A percentile compares a stretch with the other conserved stretches of the same genome.
Conservation (phyloP, 2,329 filamentous ascomycete genomes). For the Alternaria consortialis region DNA sequence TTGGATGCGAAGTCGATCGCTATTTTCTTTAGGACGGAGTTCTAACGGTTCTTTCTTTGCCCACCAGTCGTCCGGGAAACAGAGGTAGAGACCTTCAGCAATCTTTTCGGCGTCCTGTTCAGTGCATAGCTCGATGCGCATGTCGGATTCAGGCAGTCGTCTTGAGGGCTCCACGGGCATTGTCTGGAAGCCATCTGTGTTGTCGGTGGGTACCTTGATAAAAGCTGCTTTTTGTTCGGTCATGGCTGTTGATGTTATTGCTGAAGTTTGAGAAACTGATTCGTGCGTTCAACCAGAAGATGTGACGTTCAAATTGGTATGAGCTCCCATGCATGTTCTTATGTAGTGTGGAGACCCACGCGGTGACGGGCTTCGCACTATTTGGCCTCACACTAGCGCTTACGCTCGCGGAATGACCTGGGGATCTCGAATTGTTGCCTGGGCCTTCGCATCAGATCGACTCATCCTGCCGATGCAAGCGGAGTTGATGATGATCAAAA, state of each 20-base stretch:
- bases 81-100: slow-evolving; percentile 40
- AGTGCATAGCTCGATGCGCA: slow-evolving; percentile 28
- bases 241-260: slow-evolving; percentile 9
- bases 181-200: slow-evolving; percentile 21
- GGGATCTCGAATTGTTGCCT: background rate
- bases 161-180: slow-evolving; percentile 29
- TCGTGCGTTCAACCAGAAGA: rapidly evolving
- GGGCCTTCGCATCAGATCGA: background rate
- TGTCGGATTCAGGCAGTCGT: slow-evolving; percentile 28
- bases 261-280: rapidly evolving
- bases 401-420: background rate
- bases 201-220: slow-evolving; percentile 23
- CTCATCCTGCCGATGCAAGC: background rate
- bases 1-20: slow-evolving; percentile 15
- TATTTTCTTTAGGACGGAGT: slow-evolving; percentile 18
- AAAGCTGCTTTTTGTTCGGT: slow-evolving; percentile 22
- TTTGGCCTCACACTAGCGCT: background rate
- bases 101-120: slow-evolving; percentile 29
- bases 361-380: background rate
- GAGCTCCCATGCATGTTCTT: background rate
- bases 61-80: slow-evolving; percentile 35
- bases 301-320: background rate
- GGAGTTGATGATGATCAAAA: background rate
- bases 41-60: slow-evolving; percentile 32
- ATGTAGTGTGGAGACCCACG: background rate